Conservation (phyloP, 2,329 filamentous ascomycete species). For the Aureobasidium musti region DNA sequence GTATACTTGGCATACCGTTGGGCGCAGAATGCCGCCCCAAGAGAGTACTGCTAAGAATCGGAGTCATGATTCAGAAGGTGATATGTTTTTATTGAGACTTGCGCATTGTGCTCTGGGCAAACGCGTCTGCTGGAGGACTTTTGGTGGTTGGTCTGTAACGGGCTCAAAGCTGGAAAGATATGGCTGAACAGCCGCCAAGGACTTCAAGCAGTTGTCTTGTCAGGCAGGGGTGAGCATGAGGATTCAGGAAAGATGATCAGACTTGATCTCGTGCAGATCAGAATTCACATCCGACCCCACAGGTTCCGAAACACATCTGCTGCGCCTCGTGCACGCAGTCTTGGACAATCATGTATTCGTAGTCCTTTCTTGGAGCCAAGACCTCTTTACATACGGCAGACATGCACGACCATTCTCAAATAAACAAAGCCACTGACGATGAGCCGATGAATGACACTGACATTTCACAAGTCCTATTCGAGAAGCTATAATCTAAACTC, state of each 20-base stretch:
- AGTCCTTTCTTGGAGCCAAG: conserved; percentile 27
- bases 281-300: conserved; percentile 19
- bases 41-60: not conserved
- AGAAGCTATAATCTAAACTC: not conserved
- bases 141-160: not conserved
- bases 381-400: conserved; percentile 1
- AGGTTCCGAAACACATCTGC: conserved; percentile 13
- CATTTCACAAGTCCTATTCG: not conserved
- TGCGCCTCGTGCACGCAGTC: conserved; percentile 14
- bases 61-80: no score
- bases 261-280: not conserved
- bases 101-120: not conserved
- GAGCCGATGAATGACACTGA: not conserved
- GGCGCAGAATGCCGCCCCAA: not conserved
- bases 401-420: not conserved
- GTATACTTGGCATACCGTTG: conserved; percentile 21
- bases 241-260: not conserved
- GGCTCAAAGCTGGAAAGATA: not conserved
- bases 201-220: not conserved
- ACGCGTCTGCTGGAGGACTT: not conserved
- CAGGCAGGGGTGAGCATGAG: not conserved
- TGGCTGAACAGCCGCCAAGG: conserved; percentile 1
- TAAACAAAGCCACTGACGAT: conserved; percentile 14
- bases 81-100: not conserved
- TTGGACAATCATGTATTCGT: conserved; percentile 22